These are phyloP conservation scores for Raffaelea arxii DNA, from an alignment of 2,329 filamentous ascomycete genomes.

Conservation along the genomic window DNA sequence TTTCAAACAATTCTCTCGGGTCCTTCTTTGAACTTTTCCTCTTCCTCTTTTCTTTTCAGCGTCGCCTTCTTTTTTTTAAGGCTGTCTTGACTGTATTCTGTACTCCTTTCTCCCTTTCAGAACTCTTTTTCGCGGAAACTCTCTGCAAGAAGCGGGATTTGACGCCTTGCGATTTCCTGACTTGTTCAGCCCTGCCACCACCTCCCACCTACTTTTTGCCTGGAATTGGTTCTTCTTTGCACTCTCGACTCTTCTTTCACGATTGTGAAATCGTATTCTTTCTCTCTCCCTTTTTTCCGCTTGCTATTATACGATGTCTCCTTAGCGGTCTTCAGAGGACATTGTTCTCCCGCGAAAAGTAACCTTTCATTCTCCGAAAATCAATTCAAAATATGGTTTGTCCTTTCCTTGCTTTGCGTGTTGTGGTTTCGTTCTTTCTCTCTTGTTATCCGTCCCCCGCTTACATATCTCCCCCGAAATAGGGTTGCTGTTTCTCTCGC, in stretches of 20 bases:
- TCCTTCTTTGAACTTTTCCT: too few species aligned
- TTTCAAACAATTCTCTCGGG: too few species aligned
- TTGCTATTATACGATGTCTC: background rate
- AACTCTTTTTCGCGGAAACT: too few species aligned
- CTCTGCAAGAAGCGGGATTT: too few species aligned
- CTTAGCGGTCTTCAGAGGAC: background rate
- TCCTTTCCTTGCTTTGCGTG: background rate
- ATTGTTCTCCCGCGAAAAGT: background rate
- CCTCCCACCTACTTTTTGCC: too few species aligned
- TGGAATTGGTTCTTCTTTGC: too few species aligned
- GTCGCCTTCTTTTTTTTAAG: too few species aligned
- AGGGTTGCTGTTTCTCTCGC: constrained; percentile 52
- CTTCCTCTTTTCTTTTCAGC: too few species aligned
- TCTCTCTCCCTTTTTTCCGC: background rate
- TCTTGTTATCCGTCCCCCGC: background rate
- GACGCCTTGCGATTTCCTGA: too few species aligned
- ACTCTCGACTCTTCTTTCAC: background rate
- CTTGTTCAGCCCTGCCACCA: too few species aligned
- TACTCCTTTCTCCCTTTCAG: too few species aligned
- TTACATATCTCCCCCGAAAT: background rate
- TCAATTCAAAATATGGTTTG: background rate
- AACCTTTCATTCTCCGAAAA: background rate
- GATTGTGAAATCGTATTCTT: background rate
- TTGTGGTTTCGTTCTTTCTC: background rate
- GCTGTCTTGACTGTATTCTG: too few species aligned